Evolutionary conservation across 257 asterid genomes (phyloP).

Genomic region (Nicotiana undulata): DNA sequence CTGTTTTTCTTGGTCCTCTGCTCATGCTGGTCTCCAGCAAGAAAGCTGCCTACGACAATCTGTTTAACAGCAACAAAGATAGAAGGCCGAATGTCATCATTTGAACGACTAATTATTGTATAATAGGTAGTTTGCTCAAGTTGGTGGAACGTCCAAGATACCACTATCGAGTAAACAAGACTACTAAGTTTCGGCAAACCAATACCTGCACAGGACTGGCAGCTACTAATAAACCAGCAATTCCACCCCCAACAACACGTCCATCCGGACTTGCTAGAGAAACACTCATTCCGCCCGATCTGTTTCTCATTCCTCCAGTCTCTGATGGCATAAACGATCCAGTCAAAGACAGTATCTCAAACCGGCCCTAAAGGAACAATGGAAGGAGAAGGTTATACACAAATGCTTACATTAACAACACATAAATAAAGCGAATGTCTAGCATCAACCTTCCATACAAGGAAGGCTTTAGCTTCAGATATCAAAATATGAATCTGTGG

Average conservation of each 20-base stretch:
- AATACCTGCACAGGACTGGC: conserved; percentile 84
- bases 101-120: not conserved
- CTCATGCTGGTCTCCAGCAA: conserved; percentile 66
- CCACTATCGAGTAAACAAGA: not conserved
- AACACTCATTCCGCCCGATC: conserved; percentile 96
- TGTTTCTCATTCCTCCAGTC: conserved; percentile 76
- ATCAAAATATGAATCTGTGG: not conserved
- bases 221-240: conserved; percentile 87
- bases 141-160: too few relatives aligned
- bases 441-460: not conserved
- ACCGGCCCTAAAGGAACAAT: conserved; percentile 56
- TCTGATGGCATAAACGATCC: conserved; percentile 91
- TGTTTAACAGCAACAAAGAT: conserved; percentile 9
- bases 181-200: not conserved
- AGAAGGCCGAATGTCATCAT: not conserved
- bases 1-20: conserved; percentile 62
- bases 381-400: not conserved
- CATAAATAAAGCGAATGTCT: not conserved
- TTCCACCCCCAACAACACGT: conserved; percentile 92
- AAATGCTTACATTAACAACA: not conserved
- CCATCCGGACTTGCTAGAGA: conserved; percentile 91
- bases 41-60: conserved; percentile 90
- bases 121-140: too few relatives aligned
- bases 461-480: not conserved
- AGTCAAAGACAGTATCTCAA: conserved; percentile 81